A percentile compares a stretch with the other conserved stretches of the same genome.
phyloP scores from a whole-genome alignment of 768 basidiomycete species.

The Mycena maculata region DNA sequence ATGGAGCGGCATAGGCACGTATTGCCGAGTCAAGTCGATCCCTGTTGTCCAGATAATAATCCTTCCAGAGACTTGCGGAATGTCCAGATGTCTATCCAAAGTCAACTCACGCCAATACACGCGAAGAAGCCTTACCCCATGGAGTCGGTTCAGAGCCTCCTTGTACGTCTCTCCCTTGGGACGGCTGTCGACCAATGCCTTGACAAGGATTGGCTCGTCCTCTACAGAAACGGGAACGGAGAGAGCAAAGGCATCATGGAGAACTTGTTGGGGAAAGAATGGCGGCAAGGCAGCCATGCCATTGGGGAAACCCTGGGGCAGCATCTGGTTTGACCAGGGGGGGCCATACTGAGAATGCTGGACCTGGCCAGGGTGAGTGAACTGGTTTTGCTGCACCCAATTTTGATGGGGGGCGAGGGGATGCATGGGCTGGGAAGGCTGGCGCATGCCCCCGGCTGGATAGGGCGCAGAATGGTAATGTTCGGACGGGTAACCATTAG shows the following conservation, averaged over 20 bases:
- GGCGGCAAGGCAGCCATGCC: slow-evolving; percentile 40
- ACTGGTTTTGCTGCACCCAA: slow-evolving; percentile 32
- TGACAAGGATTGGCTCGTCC: slow-evolving; percentile 71
- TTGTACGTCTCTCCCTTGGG: slow-evolving; percentile 65
- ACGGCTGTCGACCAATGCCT: slow-evolving; percentile 55
- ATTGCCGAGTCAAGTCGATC: slow-evolving; percentile 63
- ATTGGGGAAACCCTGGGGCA: slow-evolving; percentile 35
- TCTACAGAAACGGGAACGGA: slow-evolving; percentile 63
- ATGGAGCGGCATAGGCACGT: slow-evolving; percentile 39
- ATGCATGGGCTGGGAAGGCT: slow-evolving; percentile 35
- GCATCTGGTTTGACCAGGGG: slow-evolving; percentile 50
- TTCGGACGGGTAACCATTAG: slow-evolving; percentile 2
- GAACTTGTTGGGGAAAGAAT: slow-evolving; percentile 62
- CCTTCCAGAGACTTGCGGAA: slow-evolving; percentile 78
- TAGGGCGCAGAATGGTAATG: slow-evolving; percentile 12
- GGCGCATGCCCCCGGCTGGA: slow-evolving; percentile 5
- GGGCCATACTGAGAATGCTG: slow-evolving; percentile 47
- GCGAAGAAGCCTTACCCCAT: slow-evolving; percentile 62
- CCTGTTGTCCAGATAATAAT: slow-evolving; percentile 81
- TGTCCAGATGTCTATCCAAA: slow-evolving; percentile 57
- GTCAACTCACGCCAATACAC: slow-evolving; percentile 21
- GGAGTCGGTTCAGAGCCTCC: slow-evolving; percentile 73
- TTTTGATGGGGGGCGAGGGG: slow-evolving; percentile 22
- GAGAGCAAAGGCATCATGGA: slow-evolving; percentile 67
- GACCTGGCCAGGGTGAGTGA: slow-evolving; percentile 45